phyloP scores from a whole-genome alignment of 345 rosid genomes.

The Gossypium arboreum region DNA sequence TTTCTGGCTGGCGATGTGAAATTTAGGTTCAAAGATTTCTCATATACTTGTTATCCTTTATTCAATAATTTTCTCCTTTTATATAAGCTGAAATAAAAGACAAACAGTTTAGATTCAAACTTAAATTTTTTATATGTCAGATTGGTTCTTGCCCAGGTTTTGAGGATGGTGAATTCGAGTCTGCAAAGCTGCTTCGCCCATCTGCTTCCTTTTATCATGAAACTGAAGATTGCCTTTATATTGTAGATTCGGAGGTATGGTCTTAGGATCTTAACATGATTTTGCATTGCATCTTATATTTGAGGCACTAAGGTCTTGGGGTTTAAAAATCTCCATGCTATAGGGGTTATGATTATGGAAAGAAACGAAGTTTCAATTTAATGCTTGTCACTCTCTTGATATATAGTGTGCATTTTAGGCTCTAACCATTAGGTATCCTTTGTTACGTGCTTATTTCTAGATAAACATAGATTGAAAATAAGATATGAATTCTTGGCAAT shows the following conservation, averaged over 20 bases:
- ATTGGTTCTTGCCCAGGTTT: constrained; percentile 95
- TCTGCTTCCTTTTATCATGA: constrained; percentile 66
- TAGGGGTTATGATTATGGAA: neutral
- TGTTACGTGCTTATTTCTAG: neutral
- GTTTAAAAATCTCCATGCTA: neutral
- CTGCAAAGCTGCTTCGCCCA: constrained; percentile 80
- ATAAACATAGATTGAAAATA: neutral
- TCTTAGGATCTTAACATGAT: neutral
- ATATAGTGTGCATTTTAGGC: neutral
- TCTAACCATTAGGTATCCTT: neutral
- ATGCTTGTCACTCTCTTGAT: neutral
- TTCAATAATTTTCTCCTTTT: neutral
- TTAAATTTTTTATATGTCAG: constrained; percentile 50
- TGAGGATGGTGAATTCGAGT: constrained; percentile 94
- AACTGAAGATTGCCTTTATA: constrained; percentile 69
- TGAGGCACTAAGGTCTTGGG: neutral
- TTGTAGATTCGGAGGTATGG: constrained; percentile 91
- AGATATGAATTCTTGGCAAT: constrained; percentile 1
- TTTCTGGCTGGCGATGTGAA: neutral
- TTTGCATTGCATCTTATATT: neutral
- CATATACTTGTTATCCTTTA: neutral
- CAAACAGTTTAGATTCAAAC: constrained; percentile 27
- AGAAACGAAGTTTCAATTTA: neutral
- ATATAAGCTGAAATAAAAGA: constrained; percentile 17
- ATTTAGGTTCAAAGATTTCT: neutral